Conservation (phyloP, 768 basidiomycete genomes). For the Fistulinella prunicolor region DNA sequence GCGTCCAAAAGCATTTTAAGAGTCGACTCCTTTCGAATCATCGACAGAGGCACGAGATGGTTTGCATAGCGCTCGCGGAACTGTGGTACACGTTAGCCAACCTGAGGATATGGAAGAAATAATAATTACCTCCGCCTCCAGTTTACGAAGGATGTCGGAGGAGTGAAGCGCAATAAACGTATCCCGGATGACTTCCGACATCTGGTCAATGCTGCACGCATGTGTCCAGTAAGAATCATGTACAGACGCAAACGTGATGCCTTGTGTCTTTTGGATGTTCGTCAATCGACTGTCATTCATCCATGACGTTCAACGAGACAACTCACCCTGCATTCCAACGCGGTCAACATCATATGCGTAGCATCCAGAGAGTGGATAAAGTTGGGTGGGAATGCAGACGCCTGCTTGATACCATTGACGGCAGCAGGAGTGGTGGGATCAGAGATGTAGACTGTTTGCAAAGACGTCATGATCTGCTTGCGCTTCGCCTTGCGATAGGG, state of each 20-base stretch:
- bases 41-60: constrained; percentile 59
- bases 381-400: constrained; percentile 97
- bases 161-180: constrained; percentile 93
- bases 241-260: constrained; percentile 87
- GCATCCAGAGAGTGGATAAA: constrained; percentile 98
- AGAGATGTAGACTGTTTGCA: constrained; percentile 87
- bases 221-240: constrained; percentile 99
- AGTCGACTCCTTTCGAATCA: constrained; percentile 38
- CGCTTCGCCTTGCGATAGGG: constrained; percentile 84
- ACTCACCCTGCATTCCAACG: constrained; percentile 80
- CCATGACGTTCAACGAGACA: not conserved
- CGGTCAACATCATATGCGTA: constrained; percentile 98
- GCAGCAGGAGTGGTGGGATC: constrained; percentile 78
- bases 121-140: constrained; percentile 65
- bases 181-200: constrained; percentile 87
- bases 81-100: constrained; percentile 32
- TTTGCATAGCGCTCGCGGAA: constrained; percentile 76
- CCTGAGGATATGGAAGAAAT: not conserved
- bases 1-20: constrained; percentile 42
- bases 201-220: constrained; percentile 77
- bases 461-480: constrained; percentile 78
- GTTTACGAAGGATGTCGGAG: constrained; percentile 72
- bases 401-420: constrained; percentile 85
- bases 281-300: constrained; percentile 4
- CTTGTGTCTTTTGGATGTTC: constrained; percentile 48